Evolutionary conservation across 225 moss, liverwort and hornwort species (phyloP).

Genomic region (Bryoerythrophyllum caledonicum): DNA sequence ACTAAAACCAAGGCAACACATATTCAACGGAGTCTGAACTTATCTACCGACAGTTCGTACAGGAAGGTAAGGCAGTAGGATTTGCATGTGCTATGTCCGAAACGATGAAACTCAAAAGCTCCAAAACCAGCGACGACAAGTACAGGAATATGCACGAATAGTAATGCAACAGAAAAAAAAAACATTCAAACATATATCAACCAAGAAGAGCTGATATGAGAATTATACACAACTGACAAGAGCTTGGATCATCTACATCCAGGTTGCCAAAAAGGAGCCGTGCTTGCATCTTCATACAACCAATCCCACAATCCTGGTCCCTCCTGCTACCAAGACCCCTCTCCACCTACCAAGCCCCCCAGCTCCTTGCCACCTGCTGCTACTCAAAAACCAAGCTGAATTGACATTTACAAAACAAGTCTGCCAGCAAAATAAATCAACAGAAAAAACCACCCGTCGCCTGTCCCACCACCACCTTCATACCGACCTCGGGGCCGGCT

Average conservation of each 20-base stretch:
- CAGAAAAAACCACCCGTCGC: constrained; percentile 22
- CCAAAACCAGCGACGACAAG: background rate
- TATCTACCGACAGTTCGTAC: background rate
- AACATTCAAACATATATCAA: background rate
- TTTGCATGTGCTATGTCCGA: background rate
- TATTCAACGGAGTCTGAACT: background rate
- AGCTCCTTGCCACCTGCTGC: constrained; percentile 49
- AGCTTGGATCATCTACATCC: constrained; percentile 25
- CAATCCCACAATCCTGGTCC: constrained; percentile 67
- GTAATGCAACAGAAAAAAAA: background rate
- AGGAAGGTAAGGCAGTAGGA: background rate
- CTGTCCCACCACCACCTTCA: constrained; percentile 20
- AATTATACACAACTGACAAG: constrained; percentile 24
- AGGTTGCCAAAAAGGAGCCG: constrained; percentile 38
- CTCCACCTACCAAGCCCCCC: constrained; percentile 54
- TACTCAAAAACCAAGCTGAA: constrained; percentile 58
- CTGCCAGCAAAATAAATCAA: constrained; percentile 48
- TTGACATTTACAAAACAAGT: constrained; percentile 92
- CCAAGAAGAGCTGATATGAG: background rate
- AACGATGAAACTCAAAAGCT: background rate
- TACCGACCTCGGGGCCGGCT: background rate
- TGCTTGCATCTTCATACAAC: constrained; percentile 62
- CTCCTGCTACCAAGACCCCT: constrained; percentile 50
- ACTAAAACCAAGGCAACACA: background rate
- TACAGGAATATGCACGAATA: background rate